Evolutionary conservation across 169 alveolate genomes (phyloP), one percentile per base, ranked within the genome.

Genomic region (Eimeria falciformis): DNA sequence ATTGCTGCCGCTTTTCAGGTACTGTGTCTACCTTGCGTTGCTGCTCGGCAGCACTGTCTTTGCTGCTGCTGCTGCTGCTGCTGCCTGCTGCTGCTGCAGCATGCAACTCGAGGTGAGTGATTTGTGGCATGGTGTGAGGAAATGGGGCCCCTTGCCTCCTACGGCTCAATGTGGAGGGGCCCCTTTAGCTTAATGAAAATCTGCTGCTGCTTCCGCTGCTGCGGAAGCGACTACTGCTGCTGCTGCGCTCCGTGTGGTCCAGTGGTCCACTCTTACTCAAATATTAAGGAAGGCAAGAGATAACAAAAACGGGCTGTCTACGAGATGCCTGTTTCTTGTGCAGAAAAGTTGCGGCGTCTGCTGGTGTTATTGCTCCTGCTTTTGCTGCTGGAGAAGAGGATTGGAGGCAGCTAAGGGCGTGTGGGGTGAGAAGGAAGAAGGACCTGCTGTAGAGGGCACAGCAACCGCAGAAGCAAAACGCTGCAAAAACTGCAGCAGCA

Each of bases 31-130:
- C 17, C 55, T 71, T 71, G 29, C 40, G 17, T 3, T 71, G 58
- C 55, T 11, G 2, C 5, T 58, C 71, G 29, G 71, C 25, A 9
- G 18, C 27, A n/a, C 29, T 5, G 71, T 5, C 33, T 27, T 58
- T 58, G 71, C 3, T 3, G 29, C 77, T 43, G 50, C 82, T 33
- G 50, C 82, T 29, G 82, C 82, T 5, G 58, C 82, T 37, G 82
- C 82, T 6, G 82, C n/a, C 50, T 6, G 82, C 82, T 5, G 82
- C 82, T 37, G 82, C 82, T 17, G 82, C 82, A 71, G 82, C 58
- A 71, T 50, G 82, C 6, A 11, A 50, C 46, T 71, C 82, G 3
- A 50, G 82, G 29, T 40, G 82, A 23, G 82, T 2, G 33, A 40
- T 71, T 4, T 40, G 82, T 11, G 82, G 82, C 82, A 71, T 71